phyloP scores from a whole-genome alignment of 169 alveolate species.

The Eimeria zaria region DNA sequence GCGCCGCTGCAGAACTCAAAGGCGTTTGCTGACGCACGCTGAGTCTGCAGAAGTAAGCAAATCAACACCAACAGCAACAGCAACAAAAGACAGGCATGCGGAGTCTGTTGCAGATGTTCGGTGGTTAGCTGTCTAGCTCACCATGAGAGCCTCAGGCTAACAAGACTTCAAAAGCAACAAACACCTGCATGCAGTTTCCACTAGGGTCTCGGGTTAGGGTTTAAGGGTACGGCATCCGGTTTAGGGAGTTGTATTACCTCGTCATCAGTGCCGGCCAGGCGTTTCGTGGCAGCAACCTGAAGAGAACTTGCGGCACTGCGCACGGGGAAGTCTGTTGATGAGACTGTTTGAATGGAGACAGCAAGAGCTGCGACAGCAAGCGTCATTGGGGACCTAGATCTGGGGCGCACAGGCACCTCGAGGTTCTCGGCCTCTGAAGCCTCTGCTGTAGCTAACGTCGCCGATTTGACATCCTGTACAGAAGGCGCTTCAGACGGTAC shows the following conservation, averaged over 20 bases:
- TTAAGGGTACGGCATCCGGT: neutral
- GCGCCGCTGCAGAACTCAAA: slow-evolving; percentile 63
- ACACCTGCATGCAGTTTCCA: neutral
- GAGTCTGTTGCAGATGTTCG: neutral
- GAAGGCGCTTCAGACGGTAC: neutral
- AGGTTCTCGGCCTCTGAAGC: neutral
- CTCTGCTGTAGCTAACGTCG: neutral
- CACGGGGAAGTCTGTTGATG: slow-evolving; percentile 32
- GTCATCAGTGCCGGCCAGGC: slow-evolving; percentile 53
- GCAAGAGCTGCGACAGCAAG: slow-evolving; percentile 30
- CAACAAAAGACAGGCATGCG: neutral
- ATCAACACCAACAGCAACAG: neutral
- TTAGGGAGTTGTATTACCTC: neutral
- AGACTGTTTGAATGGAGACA: neutral
- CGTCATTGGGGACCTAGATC: neutral
- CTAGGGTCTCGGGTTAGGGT: neutral
- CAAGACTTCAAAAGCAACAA: neutral
- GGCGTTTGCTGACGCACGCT: slow-evolving; percentile 17
- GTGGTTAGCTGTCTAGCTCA: neutral
- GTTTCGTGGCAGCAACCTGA: slow-evolving; percentile 20
- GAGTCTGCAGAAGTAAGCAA: neutral
- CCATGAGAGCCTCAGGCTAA: neutral
- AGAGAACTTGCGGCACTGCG: slow-evolving; percentile 55
- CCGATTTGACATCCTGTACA: neutral
- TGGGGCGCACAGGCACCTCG: neutral